Evolutionary conservation across 805 yeast species (phyloP), one percentile per base, ranked within the genome.

Genomic region (Sugiyamaella chiloensis): DNA sequence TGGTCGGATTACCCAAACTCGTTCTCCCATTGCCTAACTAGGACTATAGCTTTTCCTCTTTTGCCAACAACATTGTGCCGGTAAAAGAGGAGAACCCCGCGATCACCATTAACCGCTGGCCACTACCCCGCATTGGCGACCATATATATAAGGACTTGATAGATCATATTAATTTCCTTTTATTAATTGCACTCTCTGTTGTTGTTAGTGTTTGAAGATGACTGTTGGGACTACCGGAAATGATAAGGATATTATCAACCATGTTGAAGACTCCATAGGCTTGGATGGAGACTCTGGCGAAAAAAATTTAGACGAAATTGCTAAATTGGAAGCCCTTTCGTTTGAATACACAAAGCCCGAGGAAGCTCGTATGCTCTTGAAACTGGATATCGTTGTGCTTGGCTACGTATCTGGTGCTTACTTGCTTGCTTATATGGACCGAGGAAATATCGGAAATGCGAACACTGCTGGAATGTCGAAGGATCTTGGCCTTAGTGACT

Each of bases 371-470:
- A 12, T 39, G 24, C 17, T 45, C 17, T 17, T 39, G 14, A 41
- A 41, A 24, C 34, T 41, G 19, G 44, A 41, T 24, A 6, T 41
- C 9, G n/a, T 24, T 41, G 44, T 41, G 23, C 17, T 41, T 34
- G 37, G 35, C 5, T 41, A 41, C 23, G 30, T 41, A n/a, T 41
- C 44, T 19, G 44, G 44, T 9, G 44, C 44, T 26, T 77, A 76
- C 51, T 70, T 76, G 50, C 61, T 75, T 41, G 71, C 75, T 41
- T 75, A 71, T 52, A 62, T 77, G 48, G 80, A 76, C 57, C 56
- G 80, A 44, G 70, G 73, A 53, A 78, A 75, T 52, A 72, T 78
- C 52, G 81, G 80, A 9, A 71, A 75, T 53, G 81, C 81, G 2
- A 64, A 76, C 48, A 63, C 73, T 34, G 81, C 77, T 32, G 79